Percentiles rank a stretch among this genome's conserved stretches.
These are phyloP conservation scores for Euphorbia corollata DNA, from an alignment of 441 rosid genomes.

Conservation along the genomic window DNA sequence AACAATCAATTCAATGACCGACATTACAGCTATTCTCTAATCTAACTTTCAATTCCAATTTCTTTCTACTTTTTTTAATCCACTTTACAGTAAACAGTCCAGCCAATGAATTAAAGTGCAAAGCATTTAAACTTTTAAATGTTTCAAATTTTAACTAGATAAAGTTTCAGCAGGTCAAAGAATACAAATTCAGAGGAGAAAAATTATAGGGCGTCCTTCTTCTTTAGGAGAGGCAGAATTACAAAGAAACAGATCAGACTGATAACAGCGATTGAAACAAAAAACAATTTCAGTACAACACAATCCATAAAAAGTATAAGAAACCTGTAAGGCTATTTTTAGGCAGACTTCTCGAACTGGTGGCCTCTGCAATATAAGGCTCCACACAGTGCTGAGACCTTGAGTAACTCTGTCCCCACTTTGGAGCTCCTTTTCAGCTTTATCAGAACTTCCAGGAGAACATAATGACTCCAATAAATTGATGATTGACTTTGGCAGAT, in stretches of 20 bases:
- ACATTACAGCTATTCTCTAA: background rate
- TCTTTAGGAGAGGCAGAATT: too few species aligned
- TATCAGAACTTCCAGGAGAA: constrained; percentile 58
- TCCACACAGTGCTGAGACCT: constrained; percentile 96
- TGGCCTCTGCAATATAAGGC: constrained; percentile 78
- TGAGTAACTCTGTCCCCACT: constrained; percentile 95
- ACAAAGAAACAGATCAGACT: background rate
- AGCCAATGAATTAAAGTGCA: background rate
- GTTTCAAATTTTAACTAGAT: background rate
- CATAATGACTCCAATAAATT: constrained; percentile 78
- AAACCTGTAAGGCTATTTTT: constrained; percentile 90
- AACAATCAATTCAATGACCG: constrained; percentile 7
- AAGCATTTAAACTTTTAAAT: background rate
- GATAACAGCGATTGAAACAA: constrained; percentile 11
- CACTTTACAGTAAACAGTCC: background rate
- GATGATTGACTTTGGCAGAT: constrained; percentile 76
- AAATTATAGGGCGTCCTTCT: too few species aligned
- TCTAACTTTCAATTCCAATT: background rate
- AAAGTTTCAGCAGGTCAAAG: background rate
- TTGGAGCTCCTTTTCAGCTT: constrained; percentile 58
- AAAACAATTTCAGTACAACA: constrained; percentile 5
- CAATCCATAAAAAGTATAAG: constrained; percentile 16
- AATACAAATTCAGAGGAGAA: too few species aligned
- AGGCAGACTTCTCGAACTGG: constrained; percentile 78
- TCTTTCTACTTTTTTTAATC: background rate